Evolutionary conservation across 2,329 filamentous ascomycete species (phyloP).

Genomic region (Trichoderma citrinoviride): DNA sequence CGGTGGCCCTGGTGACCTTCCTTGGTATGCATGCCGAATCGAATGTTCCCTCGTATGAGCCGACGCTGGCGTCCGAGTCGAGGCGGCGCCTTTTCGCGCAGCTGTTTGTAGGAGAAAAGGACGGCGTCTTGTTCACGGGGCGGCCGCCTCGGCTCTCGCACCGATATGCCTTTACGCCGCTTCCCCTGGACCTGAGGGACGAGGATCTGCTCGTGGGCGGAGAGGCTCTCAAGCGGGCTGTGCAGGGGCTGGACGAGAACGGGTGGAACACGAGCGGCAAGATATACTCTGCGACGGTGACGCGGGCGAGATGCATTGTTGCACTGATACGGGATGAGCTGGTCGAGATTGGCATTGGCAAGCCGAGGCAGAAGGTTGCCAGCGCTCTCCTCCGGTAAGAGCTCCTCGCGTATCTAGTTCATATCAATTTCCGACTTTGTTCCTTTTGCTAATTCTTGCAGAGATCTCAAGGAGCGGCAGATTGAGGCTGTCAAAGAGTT

Average conservation of each 20-base stretch:
- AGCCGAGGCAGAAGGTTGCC: constrained; percentile 13
- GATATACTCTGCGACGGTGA: constrained; percentile 44
- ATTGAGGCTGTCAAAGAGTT: constrained; percentile 7
- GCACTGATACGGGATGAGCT: constrained; percentile 56
- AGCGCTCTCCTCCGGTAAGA: not conserved
- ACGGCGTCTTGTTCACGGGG: constrained; percentile 50
- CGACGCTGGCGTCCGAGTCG: constrained; percentile 37
- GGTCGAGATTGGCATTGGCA: constrained; percentile 53
- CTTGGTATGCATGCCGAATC: constrained; percentile 36
- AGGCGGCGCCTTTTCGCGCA: constrained; percentile 34
- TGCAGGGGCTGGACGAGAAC: constrained; percentile 41
- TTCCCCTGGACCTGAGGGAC: constrained; percentile 55
- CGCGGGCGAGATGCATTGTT: constrained; percentile 47
- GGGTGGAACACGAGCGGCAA: constrained; percentile 52
- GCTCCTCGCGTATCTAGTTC: no score
- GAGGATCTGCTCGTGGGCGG: constrained; percentile 46
- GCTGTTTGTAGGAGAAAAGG: constrained; percentile 49
- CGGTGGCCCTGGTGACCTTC: constrained; percentile 38
- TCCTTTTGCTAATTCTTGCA: not conserved
- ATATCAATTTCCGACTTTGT: no score
- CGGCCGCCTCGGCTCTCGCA: constrained; percentile 52
- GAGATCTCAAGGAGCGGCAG: constrained; percentile 13
- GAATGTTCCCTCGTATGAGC: constrained; percentile 29
- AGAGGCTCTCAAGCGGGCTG: constrained; percentile 24
- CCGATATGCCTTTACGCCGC: constrained; percentile 52